Evolutionary conservation across 257 asterid genomes (phyloP), one percentile per base, ranked within the genome.

Genomic region (Galeopsis tetrahit): DNA sequence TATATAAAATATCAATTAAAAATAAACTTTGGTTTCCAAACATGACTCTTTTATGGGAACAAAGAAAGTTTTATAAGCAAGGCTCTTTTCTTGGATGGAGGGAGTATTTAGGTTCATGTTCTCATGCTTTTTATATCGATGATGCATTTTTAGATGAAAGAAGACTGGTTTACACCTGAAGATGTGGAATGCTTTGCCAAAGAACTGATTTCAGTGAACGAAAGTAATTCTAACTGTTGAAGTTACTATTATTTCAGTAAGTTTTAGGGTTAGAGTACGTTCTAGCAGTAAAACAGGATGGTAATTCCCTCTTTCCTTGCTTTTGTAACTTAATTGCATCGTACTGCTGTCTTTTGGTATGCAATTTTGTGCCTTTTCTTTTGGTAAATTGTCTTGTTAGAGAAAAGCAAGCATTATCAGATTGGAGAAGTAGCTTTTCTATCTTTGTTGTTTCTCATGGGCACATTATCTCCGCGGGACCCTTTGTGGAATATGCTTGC

Each of bases 121-220:
- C 77, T 66, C 64, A 58, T 59, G 65, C 63, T 60, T 65, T 66
- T 60, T 13, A 42, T n/a, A 59, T 35, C 8, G 8, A 2, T 69
- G 75, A 60, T 78, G 42, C 55, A 74, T 57, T 28, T 63, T 59
- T 48, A 79, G 83, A 74, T 79, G 77, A 79, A 74, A 39, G 80
- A 75, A 57, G 77, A 74, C 67, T 79, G 83, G 83, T 79, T 79
- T 73, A 59, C 74, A 63, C 67, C 74, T 34, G 70, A 70, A 79
- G 83, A 79, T 39, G 70, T 79, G 62, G 77, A 79, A 58, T 15
- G 71, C 74, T 74, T 79, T 56, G 42, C 49, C 28, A 17, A 70
- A 63, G 46, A 10, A n/a, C 77, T 79, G 74, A 71, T 73, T 44
- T 70, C 77, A 39, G 14, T 40, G 79, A 51, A 49, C 21, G 10